Base-by-base conservation (phyloP, 2,329 filamentous ascomycete species). In the Clonostachys rhizophaga region DNA sequence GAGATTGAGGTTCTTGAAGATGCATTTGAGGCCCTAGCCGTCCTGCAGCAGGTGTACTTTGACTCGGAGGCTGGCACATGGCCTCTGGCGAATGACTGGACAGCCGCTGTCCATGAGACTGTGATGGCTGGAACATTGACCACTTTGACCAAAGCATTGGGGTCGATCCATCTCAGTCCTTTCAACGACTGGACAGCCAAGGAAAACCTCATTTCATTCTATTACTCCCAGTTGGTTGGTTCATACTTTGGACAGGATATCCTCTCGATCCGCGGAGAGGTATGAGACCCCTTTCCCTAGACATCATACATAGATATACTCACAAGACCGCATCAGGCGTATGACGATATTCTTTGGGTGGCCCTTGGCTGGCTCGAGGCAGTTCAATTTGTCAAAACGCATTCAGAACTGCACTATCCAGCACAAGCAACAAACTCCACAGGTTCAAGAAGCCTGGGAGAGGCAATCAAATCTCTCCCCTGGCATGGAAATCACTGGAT, bases 271-370 rank as follows among this genome's bases (percentile, higher is more conserved):
- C 78, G 89, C 41, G 81, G 83, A 48, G 65, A 83, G 60, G 70
- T 72, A 51, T 6, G 16, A 6, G 8, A 5, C 16, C 3, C 4
- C 5, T 14, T 14, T n/a, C 5, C 3, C 10, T 9, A 39, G 9
- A 16, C 24, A 46, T 10, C 34, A 18, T 11, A 13, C 5, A 20
- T 5, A 37, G 10, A 16, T 34, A 10, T 10, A 30, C 33, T 34
- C 9, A 10, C n/a, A 8, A 33, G 16, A 34, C 16, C 8, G 9
- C 4, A 6, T 2, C 3, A 94, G 71, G 92, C 92, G 0, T 95
- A 86, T 62, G 92, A 96, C 60, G 92, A 97, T 63, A 95, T 96
- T 70, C 78, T 96, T 4, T 97, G 92, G 92, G 90, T 96, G 2
- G 90, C 95, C 3, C 75, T 97, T 36, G 89, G 87, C 52, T 96